Evolutionary conservation across 2,329 filamentous ascomycete species (phyloP).

Genomic region (Cladophialophora bantiana): DNA sequence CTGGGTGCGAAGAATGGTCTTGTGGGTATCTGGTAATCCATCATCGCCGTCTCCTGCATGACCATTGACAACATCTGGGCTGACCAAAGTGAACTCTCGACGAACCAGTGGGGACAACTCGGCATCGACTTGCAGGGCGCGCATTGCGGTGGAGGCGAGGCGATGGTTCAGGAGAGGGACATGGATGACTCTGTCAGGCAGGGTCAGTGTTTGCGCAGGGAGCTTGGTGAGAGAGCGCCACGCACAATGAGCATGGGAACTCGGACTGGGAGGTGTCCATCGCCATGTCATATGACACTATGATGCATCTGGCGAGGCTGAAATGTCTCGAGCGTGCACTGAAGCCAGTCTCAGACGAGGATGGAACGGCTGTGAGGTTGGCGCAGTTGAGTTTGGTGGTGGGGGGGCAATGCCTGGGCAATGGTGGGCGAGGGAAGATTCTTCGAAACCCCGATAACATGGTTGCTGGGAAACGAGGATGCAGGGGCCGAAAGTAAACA

Average conservation of each 20-base stretch:
- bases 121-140: constrained; percentile 80
- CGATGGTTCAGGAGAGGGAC: constrained; percentile 82
- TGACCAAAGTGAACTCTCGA: constrained; percentile 69
- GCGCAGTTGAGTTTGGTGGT: not conserved
- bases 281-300: constrained; percentile 37
- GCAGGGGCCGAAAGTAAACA: constrained; percentile 12
- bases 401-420: not conserved
- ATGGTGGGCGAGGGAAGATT: constrained; percentile 1
- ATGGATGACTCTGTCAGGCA: constrained; percentile 67
- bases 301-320: not conserved
- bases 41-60: constrained; percentile 40
- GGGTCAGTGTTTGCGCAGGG: constrained; percentile 9
- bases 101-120: constrained; percentile 86
- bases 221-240: not conserved
- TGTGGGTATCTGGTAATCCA: constrained; percentile 44
- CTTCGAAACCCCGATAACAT: not conserved
- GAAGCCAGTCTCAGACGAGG: not conserved
- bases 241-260: constrained; percentile 51
- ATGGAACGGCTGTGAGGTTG: not conserved
- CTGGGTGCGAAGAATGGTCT: constrained; percentile 70
- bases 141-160: constrained; percentile 77
- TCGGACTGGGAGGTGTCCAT: constrained; percentile 44
- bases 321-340: not conserved
- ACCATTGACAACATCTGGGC: constrained; percentile 31
- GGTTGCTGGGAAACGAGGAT: constrained; percentile 5